A percentile compares a stretch with the other conserved stretches of the same genome.
These are phyloP conservation scores for Aspergillus melleus DNA, from an alignment of 2,329 filamentous ascomycete genomes.

Conservation along the genomic window DNA sequence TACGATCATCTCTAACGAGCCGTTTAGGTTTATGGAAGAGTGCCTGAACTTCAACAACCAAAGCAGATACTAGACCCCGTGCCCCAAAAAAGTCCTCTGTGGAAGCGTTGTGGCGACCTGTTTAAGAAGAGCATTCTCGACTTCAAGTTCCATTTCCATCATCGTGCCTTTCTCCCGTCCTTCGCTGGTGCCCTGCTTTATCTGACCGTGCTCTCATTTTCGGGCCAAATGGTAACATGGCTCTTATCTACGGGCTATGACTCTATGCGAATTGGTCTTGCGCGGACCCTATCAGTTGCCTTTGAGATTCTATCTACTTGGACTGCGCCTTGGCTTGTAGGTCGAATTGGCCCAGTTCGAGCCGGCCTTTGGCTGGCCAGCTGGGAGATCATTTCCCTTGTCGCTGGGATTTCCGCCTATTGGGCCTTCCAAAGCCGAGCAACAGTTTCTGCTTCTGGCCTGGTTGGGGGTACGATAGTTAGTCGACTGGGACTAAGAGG, in stretches of 20 bases:
- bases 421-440: slow-evolving; percentile 32
- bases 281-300: slow-evolving; percentile 48
- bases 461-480: slow-evolving; percentile 54
- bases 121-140: too few species aligned
- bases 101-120: slow-evolving; percentile 13
- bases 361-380: slow-evolving; percentile 69
- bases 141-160: slow-evolving; percentile 23
- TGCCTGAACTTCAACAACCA: too few species aligned
- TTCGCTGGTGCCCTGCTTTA: slow-evolving; percentile 54
- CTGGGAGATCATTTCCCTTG: slow-evolving; percentile 64
- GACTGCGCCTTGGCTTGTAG: slow-evolving; percentile 52
- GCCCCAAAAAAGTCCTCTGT: background rate
- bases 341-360: slow-evolving; percentile 57
- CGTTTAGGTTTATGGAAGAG: slow-evolving; percentile 19
- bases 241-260: slow-evolving; percentile 53
- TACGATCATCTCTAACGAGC: too few species aligned
- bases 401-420: slow-evolving; percentile 47
- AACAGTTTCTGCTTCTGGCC: slow-evolving; percentile 41
- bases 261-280: slow-evolving; percentile 48
- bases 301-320: slow-evolving; percentile 57
- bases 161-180: slow-evolving; percentile 45
- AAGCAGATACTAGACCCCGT: too few species aligned
- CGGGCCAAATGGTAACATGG: slow-evolving; percentile 57
- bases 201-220: slow-evolving; percentile 57
- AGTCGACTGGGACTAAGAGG: slow-evolving; percentile 64